A percentile compares a stretch with the other conserved stretches of the same genome.
Conservation (phyloP, 2,329 filamentous ascomycete species). For the Elsinoe fawcettii region DNA sequence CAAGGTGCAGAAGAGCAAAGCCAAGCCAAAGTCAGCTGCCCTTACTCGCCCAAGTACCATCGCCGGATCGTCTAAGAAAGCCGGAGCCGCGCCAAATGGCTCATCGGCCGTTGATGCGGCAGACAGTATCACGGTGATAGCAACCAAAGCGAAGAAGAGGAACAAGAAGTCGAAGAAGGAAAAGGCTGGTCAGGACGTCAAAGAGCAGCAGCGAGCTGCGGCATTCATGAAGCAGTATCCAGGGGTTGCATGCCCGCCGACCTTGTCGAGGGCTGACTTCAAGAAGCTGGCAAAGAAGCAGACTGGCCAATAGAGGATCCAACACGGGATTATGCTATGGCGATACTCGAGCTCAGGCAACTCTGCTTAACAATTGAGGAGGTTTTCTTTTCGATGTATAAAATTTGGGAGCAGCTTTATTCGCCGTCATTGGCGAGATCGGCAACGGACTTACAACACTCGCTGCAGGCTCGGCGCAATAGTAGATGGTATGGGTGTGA, state of each 20-base stretch:
- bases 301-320: background rate
- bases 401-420: background rate
- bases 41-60: background rate
- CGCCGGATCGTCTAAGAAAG: background rate
- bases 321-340: background rate
- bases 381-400: background rate
- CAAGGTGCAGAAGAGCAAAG: background rate
- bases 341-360: background rate
- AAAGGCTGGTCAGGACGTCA: background rate
- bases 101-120: background rate
- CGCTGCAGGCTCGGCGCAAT: background rate
- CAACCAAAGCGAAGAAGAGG: background rate
- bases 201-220: background rate
- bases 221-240: background rate
- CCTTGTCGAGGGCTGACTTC: background rate
- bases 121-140: background rate
- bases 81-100: background rate
- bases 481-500: background rate
- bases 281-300: background rate
- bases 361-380: background rate
- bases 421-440: background rate
- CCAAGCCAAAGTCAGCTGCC: background rate
- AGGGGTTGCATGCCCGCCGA: background rate
- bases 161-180: constrained; percentile 7
- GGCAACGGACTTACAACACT: background rate